Evolutionary conservation across 108 stramenopile species (phyloP).

Genomic region (Cyclotella atomus): DNA sequence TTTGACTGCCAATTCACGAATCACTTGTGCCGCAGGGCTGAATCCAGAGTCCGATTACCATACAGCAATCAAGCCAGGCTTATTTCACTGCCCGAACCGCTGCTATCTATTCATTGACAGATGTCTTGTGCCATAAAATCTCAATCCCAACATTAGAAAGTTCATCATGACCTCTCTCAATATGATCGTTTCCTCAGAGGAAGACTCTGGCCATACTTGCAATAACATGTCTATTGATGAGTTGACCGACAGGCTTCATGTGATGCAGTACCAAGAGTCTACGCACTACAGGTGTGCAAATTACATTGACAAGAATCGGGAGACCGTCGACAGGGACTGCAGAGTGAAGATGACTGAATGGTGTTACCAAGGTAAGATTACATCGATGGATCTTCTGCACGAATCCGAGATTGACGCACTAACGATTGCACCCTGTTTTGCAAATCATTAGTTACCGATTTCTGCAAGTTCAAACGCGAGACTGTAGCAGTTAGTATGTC

Average conservation of each 20-base stretch:
- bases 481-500: slow-evolving; percentile 81
- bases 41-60: too few relatives aligned
- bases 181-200: slow-evolving; percentile 13
- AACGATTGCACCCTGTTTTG: too few relatives aligned
- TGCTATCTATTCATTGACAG: too few relatives aligned
- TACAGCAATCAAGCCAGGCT: too few relatives aligned
- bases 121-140: too few relatives aligned
- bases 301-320: neutral
- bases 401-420: too few relatives aligned
- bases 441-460: slow-evolving; percentile 68
- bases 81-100: too few relatives aligned
- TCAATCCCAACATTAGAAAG: too few relatives aligned
- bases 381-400: too few relatives aligned
- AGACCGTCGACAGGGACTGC: slow-evolving; percentile 58
- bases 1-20: too few relatives aligned
- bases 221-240: neutral
- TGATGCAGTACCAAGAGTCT: slow-evolving; percentile 18
- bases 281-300: slow-evolving; percentile 5
- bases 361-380: slow-evolving; percentile 72
- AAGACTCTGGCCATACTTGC: neutral
- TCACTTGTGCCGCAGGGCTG: too few relatives aligned
- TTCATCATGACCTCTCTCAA: slow-evolving; percentile 6
- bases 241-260: slow-evolving; percentile 6
- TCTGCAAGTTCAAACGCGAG: slow-evolving; percentile 70
- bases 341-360: slow-evolving; percentile 75